Evolutionary conservation across 2,329 filamentous ascomycete genomes (phyloP).

Genomic region (Aspergillus sp.): DNA sequence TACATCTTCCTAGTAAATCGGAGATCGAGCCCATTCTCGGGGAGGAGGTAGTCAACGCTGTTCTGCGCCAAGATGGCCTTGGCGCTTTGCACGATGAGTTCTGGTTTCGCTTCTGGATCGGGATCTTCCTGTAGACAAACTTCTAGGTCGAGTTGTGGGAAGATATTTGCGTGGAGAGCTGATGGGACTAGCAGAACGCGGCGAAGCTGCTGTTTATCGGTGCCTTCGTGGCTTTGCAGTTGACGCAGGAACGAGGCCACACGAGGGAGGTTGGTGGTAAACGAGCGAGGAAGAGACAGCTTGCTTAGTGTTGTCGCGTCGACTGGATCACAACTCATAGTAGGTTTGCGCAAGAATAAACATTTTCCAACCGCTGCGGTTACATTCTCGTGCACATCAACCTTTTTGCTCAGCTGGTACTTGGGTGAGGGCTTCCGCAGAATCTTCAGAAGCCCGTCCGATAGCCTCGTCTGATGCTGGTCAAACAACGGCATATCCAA

Average conservation of each 20-base stretch:
- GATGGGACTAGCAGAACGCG: slow-evolving; percentile 31
- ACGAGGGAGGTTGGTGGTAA: slow-evolving; percentile 28
- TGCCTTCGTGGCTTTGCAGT: slow-evolving; percentile 13
- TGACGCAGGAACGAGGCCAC: slow-evolving; percentile 25
- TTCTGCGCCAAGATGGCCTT: slow-evolving; percentile 24
- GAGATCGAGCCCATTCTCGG: slow-evolving; percentile 32
- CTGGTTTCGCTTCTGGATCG: slow-evolving; percentile 1
- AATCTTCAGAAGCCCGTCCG: slow-evolving; percentile 25
- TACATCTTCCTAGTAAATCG: slow-evolving; percentile 31
- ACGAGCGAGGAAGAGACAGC: slow-evolving; percentile 24
- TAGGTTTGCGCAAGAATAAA: slow-evolving; percentile 26
- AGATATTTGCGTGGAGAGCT: slow-evolving; percentile 10
- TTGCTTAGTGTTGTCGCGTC: slow-evolving; percentile 27
- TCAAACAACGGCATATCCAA: slow-evolving; percentile 21
- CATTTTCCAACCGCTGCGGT: slow-evolving; percentile 34
- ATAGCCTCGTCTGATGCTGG: slow-evolving; percentile 23
- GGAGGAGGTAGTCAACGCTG: slow-evolving; percentile 33
- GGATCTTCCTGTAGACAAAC: slow-evolving; percentile 7
- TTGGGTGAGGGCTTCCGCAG: slow-evolving; percentile 14
- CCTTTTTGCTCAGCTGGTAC: neutral
- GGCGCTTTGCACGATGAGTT: slow-evolving; percentile 20
- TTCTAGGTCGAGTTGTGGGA: slow-evolving; percentile 32
- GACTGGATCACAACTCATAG: slow-evolving; percentile 12
- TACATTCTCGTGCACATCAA: slow-evolving; percentile 24
- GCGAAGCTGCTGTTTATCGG: slow-evolving; percentile 13